A percentile compares a stretch with the other conserved stretches of the same genome.
Conservation (phyloP, 768 basidiomycete genomes). For the Scleroderma bovista region DNA sequence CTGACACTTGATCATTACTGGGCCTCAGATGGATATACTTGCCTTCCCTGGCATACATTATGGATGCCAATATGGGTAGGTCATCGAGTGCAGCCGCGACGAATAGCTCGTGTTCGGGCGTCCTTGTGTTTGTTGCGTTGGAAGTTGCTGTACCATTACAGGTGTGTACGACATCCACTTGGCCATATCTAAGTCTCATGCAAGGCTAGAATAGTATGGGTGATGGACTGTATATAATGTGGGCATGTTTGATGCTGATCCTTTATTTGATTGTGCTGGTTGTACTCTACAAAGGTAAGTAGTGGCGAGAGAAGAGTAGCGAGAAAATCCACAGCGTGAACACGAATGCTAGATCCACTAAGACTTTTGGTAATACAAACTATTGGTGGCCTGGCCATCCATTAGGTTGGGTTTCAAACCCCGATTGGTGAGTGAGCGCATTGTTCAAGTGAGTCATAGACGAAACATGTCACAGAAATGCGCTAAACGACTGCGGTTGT, state of each 20-base stretch:
- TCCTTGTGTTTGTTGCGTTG: conserved; percentile 58
- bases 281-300: conserved; percentile 53
- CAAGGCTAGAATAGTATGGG: conserved; percentile 64
- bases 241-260: conserved; percentile 50
- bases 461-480: too few relatives aligned
- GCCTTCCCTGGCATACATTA: conserved; percentile 77
- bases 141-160: conserved; percentile 77
- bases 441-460: too few relatives aligned
- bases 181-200: background rate
- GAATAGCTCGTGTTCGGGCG: conserved; percentile 73
- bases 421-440: too few relatives aligned
- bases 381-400: too few relatives aligned
- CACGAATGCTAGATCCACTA: background rate
- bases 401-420: too few relatives aligned
- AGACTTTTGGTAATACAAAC: too few relatives aligned
- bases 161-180: conserved; percentile 7
- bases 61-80: conserved; percentile 80
- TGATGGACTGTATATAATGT: conserved; percentile 77
- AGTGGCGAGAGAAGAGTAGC: conserved; percentile 54
- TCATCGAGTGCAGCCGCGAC: conserved; percentile 72
- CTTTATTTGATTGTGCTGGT: conserved; percentile 52
- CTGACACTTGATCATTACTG: too few relatives aligned
- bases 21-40: conserved; percentile 64
- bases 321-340: conserved; percentile 22
- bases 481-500: too few relatives aligned